Percentiles rank a stretch among this genome's conserved stretches.
phyloP scores from a whole-genome alignment of 176 grass and related monocot species.

The Hordeum vulgare region DNA sequence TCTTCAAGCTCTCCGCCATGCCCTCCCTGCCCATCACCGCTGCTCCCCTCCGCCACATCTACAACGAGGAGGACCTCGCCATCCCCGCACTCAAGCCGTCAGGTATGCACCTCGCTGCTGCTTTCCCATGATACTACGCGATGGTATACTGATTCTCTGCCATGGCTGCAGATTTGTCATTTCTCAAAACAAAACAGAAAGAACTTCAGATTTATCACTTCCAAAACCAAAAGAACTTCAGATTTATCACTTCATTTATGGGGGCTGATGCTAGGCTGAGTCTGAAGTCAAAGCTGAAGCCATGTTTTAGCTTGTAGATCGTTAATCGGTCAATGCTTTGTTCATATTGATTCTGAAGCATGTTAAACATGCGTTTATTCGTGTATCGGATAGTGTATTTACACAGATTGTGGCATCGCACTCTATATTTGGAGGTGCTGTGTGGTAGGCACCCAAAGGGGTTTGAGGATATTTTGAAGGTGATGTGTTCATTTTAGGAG shows the following conservation, averaged over 20 bases:
- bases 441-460: not conserved
- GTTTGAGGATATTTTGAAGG: not conserved
- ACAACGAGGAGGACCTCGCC: constrained; percentile 50
- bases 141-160: not conserved
- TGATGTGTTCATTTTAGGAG: not conserved
- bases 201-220: too few relatives aligned
- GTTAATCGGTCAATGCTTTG: too few relatives aligned
- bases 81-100: not conserved
- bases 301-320: too few relatives aligned
- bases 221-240: too few relatives aligned
- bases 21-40: constrained; percentile 56
- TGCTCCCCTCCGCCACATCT: constrained; percentile 64
- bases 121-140: not conserved
- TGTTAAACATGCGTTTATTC: too few relatives aligned
- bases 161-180: too few relatives aligned
- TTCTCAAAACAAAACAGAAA: too few relatives aligned
- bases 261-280: too few relatives aligned
- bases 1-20: constrained; percentile 54
- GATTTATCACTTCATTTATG: too few relatives aligned
- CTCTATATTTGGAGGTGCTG: not conserved
- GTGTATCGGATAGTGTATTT: not conserved
- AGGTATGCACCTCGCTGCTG: constrained; percentile 21
- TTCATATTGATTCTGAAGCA: too few relatives aligned
- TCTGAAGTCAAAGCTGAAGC: too few relatives aligned
- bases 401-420: not conserved